These are phyloP conservation scores for Royoungia palumana DNA, from an alignment of 768 basidiomycete species.

Conservation along the genomic window DNA sequence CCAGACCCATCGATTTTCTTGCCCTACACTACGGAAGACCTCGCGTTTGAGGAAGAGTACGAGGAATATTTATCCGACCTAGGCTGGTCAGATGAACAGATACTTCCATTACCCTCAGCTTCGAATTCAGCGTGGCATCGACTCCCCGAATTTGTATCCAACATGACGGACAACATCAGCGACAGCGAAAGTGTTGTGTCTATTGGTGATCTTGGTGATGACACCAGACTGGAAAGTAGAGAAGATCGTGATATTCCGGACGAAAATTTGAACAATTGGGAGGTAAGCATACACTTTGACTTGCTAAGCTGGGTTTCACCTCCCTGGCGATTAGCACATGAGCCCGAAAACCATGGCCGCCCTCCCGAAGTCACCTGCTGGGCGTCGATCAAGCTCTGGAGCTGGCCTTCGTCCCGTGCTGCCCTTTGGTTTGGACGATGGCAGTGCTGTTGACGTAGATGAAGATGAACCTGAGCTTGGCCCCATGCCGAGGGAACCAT, in stretches of 20 bases:
- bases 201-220: conserved; percentile 86
- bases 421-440: conserved; percentile 74
- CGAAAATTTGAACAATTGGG: conserved; percentile 93
- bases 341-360: conserved; percentile 94
- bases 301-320: neutral
- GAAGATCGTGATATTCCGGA: conserved; percentile 63
- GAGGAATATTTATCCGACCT: conserved; percentile 93
- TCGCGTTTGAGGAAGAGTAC: conserved; percentile 95
- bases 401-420: conserved; percentile 79
- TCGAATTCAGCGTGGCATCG: conserved; percentile 73
- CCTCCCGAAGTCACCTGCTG: conserved; percentile 86
- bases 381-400: conserved; percentile 82
- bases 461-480: conserved; percentile 74
- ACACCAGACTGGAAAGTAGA: conserved; percentile 61
- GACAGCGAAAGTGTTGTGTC: conserved; percentile 92
- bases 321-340: conserved; percentile 64
- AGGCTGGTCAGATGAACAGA: conserved; percentile 63
- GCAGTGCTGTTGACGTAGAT: conserved; percentile 65
- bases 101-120: conserved; percentile 34
- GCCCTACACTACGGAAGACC: conserved; percentile 90
- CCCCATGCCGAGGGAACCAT: conserved; percentile 70
- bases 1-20: conserved; percentile 81
- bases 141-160: conserved; percentile 73
- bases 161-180: conserved; percentile 84
- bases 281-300: conserved; percentile 51